Evolutionary conservation across 2,329 filamentous ascomycete species (phyloP).

Genomic region (Phyllosticta capitalensis): DNA sequence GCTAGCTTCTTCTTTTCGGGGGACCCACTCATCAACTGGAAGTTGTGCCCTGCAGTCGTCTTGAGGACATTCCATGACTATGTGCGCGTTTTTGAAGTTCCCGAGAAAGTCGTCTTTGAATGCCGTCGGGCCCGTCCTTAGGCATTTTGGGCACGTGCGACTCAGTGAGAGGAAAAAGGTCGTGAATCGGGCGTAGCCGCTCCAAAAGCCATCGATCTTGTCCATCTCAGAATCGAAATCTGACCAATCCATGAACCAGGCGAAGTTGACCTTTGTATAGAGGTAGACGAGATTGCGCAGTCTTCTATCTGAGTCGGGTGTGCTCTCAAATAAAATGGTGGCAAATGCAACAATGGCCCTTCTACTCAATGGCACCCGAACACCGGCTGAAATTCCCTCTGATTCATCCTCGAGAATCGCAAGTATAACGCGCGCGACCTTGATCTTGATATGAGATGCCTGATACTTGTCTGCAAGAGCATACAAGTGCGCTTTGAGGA

Average conservation of each 20-base stretch:
- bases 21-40: neutral
- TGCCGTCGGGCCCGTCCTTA: too few species aligned
- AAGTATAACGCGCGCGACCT: neutral
- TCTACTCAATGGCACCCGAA: neutral
- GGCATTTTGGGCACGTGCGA: neutral
- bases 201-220: constrained; percentile 1
- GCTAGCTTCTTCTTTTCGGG: neutral
- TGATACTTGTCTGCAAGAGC: constrained; percentile 2
- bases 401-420: neutral
- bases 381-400: neutral
- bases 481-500: neutral
- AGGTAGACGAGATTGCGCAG: neutral
- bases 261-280: neutral
- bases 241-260: neutral
- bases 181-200: neutral
- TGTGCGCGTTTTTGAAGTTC: neutral
- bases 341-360: neutral
- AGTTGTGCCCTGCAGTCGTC: neutral
- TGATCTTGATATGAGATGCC: neutral
- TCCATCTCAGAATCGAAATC: neutral
- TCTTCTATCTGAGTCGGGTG: neutral
- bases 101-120: neutral
- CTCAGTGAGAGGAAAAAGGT: neutral
- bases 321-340: neutral
- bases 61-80: neutral